Evolutionary conservation across 495 filamentous ascomycete species (phyloP).

Genomic region (Chaetomium fimeti): DNA sequence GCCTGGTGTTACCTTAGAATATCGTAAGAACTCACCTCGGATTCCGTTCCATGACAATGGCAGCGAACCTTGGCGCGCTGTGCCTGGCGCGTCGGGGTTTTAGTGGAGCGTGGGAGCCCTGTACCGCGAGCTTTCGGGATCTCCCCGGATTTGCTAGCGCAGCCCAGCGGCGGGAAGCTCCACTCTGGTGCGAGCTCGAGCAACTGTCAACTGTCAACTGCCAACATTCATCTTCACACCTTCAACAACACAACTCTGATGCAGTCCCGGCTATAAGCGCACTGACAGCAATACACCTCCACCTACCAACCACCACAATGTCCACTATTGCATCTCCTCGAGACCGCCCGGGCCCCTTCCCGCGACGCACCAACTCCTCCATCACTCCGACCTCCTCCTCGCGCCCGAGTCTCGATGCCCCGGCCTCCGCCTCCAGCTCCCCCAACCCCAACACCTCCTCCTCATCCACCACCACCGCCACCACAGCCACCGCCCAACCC

Average conservation of each 20-base stretch:
- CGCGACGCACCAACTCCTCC: slow-evolving; percentile 43
- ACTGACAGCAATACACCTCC: neutral
- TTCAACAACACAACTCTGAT: neutral
- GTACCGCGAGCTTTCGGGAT: too few relatives aligned
- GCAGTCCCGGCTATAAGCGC: neutral
- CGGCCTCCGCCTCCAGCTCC: slow-evolving; percentile 52
- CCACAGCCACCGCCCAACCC: slow-evolving; percentile 44
- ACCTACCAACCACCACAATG: slow-evolving; percentile 48
- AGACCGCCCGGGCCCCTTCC: slow-evolving; percentile 43
- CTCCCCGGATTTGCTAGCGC: too few relatives aligned
- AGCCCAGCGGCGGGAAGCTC: too few relatives aligned
- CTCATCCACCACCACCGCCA: slow-evolving; percentile 36
- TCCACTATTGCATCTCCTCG: slow-evolving; percentile 74
- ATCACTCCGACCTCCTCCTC: slow-evolving; percentile 65
- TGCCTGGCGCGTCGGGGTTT: too few relatives aligned
- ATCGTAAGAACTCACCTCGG: too few relatives aligned
- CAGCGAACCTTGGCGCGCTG: too few relatives aligned
- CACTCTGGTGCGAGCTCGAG: too few relatives aligned
- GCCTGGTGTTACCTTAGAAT: too few relatives aligned
- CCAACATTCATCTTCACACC: too few relatives aligned
- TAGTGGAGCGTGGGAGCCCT: too few relatives aligned
- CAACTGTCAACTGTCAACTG: too few relatives aligned
- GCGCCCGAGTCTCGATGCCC: slow-evolving; percentile 67
- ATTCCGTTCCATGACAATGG: too few relatives aligned
- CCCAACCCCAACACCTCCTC: slow-evolving; percentile 43